A percentile compares a stretch with the other conserved stretches of the same genome.
phyloP scores from a whole-genome alignment of 2,329 filamentous ascomycete species.

The Botryotinia globosa region DNA sequence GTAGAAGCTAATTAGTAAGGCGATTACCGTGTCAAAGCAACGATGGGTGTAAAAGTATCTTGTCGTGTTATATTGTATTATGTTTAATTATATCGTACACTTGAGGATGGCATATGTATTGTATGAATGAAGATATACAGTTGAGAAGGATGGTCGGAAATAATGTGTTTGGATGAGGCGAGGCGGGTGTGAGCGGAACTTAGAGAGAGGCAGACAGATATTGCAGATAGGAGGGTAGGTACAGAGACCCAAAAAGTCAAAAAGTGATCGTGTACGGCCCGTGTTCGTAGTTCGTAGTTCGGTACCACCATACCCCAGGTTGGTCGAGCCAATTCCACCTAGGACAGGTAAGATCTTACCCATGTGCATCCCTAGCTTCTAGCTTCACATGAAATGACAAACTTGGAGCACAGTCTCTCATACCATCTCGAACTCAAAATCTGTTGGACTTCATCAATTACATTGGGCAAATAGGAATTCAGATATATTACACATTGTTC shows the following conservation, averaged over 20 bases:
- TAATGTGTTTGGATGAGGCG: not conserved
- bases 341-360: not conserved
- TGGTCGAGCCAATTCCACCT: not conserved
- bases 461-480: not conserved
- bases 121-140: slow-evolving; percentile 7
- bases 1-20: not conserved
- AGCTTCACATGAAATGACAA: not conserved
- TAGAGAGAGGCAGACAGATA: not conserved
- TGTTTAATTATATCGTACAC: not conserved
- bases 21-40: not conserved
- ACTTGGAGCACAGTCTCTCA: not conserved
- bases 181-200: not conserved
- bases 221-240: not conserved
- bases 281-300: not conserved
- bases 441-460: not conserved
- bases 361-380: not conserved
- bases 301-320: not conserved
- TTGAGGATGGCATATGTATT: not conserved
- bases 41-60: not conserved
- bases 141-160: not conserved
- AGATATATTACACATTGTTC: not conserved
- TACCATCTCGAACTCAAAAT: not conserved
- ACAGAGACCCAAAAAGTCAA: not conserved
- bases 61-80: not conserved
- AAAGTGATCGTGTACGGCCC: not conserved